Evolutionary conservation across 2,329 filamentous ascomycete species (phyloP).

Genomic region (Aureobasidium uvarum): DNA sequence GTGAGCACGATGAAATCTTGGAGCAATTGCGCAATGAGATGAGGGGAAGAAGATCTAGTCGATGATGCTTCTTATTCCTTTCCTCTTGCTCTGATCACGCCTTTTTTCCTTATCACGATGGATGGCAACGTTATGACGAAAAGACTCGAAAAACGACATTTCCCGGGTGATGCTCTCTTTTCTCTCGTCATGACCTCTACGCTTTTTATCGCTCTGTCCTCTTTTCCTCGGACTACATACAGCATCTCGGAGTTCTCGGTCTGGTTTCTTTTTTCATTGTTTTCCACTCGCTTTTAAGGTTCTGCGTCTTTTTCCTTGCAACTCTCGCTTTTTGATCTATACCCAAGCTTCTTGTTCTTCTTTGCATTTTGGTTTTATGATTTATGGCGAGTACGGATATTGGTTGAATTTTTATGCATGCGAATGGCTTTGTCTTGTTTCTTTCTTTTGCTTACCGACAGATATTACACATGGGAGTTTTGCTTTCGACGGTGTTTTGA

Average conservation of each 20-base stretch:
- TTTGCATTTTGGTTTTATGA: slow-evolving; percentile 5
- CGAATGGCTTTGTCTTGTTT: neutral
- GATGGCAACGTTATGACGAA: neutral
- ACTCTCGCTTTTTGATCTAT: slow-evolving; percentile 15
- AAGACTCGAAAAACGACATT: neutral
- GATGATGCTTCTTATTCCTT: neutral
- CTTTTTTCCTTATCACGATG: neutral
- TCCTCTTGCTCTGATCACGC: neutral
- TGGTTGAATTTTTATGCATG: neutral
- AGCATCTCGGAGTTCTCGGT: neutral
- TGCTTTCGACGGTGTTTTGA: neutral
- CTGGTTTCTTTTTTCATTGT: neutral
- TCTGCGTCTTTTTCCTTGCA: neutral
- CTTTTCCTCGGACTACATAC: neutral
- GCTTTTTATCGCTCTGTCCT: neutral
- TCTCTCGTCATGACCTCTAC: neutral
- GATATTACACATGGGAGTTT: neutral
- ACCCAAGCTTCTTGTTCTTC: neutral
- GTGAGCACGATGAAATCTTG: slow-evolving; percentile 41
- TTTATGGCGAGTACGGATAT: neutral
- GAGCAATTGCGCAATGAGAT: slow-evolving; percentile 7
- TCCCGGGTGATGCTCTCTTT: neutral
- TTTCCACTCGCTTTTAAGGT: slow-evolving; percentile 3
- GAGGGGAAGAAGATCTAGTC: slow-evolving; percentile 21
- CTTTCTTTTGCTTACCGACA: neutral